These are phyloP conservation scores for Thielaviopsis punctulata DNA, from an alignment of 2,329 filamentous ascomycete genomes.

Conservation along the genomic window DNA sequence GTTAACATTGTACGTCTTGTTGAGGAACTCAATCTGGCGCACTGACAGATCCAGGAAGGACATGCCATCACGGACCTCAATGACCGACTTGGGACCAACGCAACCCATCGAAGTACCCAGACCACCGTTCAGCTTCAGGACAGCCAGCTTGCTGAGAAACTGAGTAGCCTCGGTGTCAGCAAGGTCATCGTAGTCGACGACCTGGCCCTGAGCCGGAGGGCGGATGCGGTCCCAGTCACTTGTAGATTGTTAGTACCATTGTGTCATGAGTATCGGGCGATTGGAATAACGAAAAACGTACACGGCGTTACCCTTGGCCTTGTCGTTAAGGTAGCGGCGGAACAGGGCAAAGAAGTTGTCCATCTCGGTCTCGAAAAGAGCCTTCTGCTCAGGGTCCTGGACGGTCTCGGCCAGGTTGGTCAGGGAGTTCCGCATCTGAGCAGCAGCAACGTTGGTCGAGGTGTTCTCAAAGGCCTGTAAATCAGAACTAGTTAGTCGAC, in stretches of 20 bases:
- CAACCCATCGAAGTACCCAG: slow-evolving; percentile 99
- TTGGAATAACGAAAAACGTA: slow-evolving; percentile 25
- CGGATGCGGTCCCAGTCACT: slow-evolving; percentile 95
- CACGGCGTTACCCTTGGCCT: slow-evolving; percentile 91
- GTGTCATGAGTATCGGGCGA: not conserved
- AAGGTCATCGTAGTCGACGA: slow-evolving; percentile 85
- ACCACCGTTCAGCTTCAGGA: slow-evolving; percentile 98
- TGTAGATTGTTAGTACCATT: slow-evolving; percentile 11
- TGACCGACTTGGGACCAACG: slow-evolving; percentile 97
- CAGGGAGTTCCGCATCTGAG: slow-evolving; percentile 96
- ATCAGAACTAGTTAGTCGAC: slow-evolving; percentile 19
- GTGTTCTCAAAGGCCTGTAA: slow-evolving; percentile 96
- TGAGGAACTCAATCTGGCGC: slow-evolving; percentile 96
- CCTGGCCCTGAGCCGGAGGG: slow-evolving; percentile 81
- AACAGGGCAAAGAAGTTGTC: slow-evolving; percentile 99
- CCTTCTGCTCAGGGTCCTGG: slow-evolving; percentile 62
- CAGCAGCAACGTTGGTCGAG: slow-evolving; percentile 91
- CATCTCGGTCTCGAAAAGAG: slow-evolving; percentile 99
- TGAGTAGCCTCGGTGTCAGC: slow-evolving; percentile 78
- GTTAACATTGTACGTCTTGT: slow-evolving; percentile 93
- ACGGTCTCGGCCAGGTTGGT: slow-evolving; percentile 86
- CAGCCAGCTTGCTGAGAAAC: slow-evolving; percentile 93
- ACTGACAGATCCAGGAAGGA: slow-evolving; percentile 98
- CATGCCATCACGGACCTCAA: slow-evolving; percentile 99
- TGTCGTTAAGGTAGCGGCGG: slow-evolving; percentile 95